A percentile compares a stretch with the other conserved stretches of the same genome.
These are phyloP conservation scores for Coemansia sp. DNA, from an alignment of 192 early-diverging fungal genomes.

Conservation along the genomic window DNA sequence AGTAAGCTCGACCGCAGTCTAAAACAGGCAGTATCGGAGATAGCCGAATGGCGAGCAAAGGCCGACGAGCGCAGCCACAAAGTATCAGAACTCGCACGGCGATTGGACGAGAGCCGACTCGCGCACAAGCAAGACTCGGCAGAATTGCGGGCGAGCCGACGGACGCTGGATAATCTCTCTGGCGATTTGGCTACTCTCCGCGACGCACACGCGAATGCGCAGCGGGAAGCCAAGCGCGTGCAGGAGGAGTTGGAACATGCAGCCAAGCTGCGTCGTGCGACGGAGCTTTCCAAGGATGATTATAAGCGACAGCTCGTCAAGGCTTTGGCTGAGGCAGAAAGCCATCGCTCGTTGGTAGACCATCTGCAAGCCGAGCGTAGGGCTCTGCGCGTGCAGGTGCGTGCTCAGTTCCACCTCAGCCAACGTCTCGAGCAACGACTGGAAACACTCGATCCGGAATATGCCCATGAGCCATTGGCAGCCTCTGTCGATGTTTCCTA, in stretches of 20 bases:
- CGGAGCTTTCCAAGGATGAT: slow-evolving; percentile 53
- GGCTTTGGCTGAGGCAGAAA: slow-evolving; percentile 35
- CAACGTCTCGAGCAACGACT: slow-evolving; percentile 52
- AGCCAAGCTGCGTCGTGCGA: slow-evolving; percentile 22
- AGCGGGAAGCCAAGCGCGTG: slow-evolving; percentile 21
- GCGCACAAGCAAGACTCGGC: slow-evolving; percentile 21
- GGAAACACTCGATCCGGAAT: slow-evolving; percentile 23
- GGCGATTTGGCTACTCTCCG: slow-evolving; percentile 27
- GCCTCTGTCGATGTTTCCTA: background rate
- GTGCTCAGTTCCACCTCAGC: slow-evolving; percentile 48
- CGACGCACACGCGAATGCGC: slow-evolving; percentile 12
- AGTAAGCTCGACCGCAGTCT: slow-evolving; percentile 31
- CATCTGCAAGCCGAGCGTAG: slow-evolving; percentile 47
- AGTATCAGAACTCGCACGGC: slow-evolving; percentile 17
- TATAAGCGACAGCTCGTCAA: slow-evolving; percentile 45
- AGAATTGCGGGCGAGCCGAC: slow-evolving; percentile 24
- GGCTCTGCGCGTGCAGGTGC: slow-evolving; percentile 40
- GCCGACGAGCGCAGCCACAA: slow-evolving; percentile 34
- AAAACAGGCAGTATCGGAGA: slow-evolving; percentile 40
- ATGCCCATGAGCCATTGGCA: slow-evolving; percentile 11
- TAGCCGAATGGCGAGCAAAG: slow-evolving; percentile 35
- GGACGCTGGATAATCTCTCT: slow-evolving; percentile 30
- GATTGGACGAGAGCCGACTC: slow-evolving; percentile 31
- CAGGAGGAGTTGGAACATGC: slow-evolving; percentile 31
- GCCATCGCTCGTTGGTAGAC: slow-evolving; percentile 26